Percentiles rank a stretch among this genome's conserved stretches.
These are phyloP conservation scores for Pseudopithomyces maydicus DNA, from an alignment of 2,329 filamentous ascomycete species.

Conservation along the genomic window DNA sequence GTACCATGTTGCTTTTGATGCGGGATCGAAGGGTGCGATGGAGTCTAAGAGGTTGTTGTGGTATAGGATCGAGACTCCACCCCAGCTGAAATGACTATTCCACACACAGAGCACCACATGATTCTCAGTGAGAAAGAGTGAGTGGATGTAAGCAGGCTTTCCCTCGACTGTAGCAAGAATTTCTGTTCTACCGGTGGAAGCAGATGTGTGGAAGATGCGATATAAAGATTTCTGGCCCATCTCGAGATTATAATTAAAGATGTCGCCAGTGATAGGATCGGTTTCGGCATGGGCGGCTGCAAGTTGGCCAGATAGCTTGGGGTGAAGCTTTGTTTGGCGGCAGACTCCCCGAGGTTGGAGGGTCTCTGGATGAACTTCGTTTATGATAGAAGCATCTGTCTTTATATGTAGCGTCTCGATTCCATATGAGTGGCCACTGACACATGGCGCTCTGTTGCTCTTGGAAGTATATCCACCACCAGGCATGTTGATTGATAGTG, in stretches of 20 bases:
- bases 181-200: conserved; percentile 66
- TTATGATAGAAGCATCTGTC: conserved; percentile 62
- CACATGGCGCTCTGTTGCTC: conserved; percentile 11
- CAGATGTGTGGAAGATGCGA: conserved; percentile 70
- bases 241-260: conserved; percentile 82
- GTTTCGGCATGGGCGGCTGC: conserved; percentile 74
- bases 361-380: conserved; percentile 70
- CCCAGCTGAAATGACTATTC: conserved; percentile 63
- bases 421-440: conserved; percentile 38
- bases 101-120: conserved; percentile 77
- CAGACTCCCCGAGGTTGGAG: conserved; percentile 73
- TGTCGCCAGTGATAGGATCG: conserved; percentile 73
- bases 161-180: conserved; percentile 71
- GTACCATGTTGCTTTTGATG: conserved; percentile 69
- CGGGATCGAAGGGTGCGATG: conserved; percentile 66
- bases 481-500: conserved; percentile 68
- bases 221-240: conserved; percentile 65
- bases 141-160: conserved; percentile 77
- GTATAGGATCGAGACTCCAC: conserved; percentile 67
- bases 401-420: conserved; percentile 63
- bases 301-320: conserved; percentile 68
- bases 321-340: conserved; percentile 66
- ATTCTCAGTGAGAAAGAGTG: conserved; percentile 73
- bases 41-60: conserved; percentile 71
- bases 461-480: conserved; percentile 41